These are phyloP conservation scores for Tilletia horrida DNA, from an alignment of 1,284 basidiomycete genomes.

Conservation along the genomic window DNA sequence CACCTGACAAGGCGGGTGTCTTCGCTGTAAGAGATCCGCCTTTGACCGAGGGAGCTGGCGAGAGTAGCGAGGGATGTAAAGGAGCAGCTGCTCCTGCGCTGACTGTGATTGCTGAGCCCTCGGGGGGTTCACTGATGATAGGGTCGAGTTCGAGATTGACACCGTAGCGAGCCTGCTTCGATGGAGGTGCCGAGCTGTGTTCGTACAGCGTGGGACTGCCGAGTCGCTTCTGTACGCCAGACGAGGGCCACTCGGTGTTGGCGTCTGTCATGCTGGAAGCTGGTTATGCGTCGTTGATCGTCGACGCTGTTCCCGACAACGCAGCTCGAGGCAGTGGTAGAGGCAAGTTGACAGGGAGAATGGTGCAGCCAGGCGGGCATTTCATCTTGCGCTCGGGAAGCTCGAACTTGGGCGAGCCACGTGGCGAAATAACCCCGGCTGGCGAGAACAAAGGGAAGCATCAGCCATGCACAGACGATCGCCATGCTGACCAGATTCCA, in stretches of 20 bases:
- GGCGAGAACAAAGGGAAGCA: no score
- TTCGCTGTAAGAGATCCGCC: background rate
- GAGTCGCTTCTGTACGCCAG: background rate
- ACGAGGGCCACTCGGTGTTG: background rate
- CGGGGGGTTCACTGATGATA: background rate
- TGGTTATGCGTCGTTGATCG: background rate
- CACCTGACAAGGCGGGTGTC: background rate
- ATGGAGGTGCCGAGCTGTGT: background rate
- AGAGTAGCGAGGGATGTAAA: background rate
- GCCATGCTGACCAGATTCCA: no score
- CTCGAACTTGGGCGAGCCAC: no score
- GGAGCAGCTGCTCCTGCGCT: constrained; percentile 6
- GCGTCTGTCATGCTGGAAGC: background rate
- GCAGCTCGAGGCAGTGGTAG: no score
- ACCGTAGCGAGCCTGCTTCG: background rate
- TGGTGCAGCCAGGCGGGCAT: no score
- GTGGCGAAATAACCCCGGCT: no score
- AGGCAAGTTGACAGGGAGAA: no score
- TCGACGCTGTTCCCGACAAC: background rate
- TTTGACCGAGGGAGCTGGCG: constrained; percentile 9
- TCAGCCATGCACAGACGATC: no score
- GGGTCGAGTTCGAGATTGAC: background rate
- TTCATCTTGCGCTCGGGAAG: no score
- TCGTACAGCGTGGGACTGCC: background rate
- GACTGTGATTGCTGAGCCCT: background rate